Evolutionary conservation across 192 early-diverging fungal species (phyloP).

Genomic region (Backusella liffmaniae): DNA sequence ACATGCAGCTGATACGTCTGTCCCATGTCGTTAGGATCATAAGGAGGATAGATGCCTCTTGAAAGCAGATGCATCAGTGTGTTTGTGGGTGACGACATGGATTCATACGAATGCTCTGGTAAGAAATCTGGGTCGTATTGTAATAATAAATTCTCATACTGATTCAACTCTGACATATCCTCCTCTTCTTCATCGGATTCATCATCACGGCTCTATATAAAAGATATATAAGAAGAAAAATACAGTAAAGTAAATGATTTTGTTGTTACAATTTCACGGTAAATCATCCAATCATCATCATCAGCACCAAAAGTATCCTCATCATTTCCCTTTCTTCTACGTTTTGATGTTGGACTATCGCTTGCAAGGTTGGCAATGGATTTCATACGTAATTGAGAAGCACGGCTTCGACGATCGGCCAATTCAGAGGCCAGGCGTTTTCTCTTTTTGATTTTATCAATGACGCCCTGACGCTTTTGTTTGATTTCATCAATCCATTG

Average conservation of each 20-base stretch:
- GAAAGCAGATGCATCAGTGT: conserved; percentile 74
- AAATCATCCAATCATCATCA: conserved; percentile 91
- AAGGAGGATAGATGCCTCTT: conserved; percentile 55
- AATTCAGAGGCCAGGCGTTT: conserved; percentile 73
- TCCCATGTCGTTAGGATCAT: conserved; percentile 61
- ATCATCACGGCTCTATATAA: conserved; percentile 65
- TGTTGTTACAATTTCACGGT: conserved; percentile 75
- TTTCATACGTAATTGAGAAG: conserved; percentile 82
- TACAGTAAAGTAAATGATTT: neutral
- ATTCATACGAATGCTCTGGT: conserved; percentile 68
- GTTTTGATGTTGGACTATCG: conserved; percentile 49
- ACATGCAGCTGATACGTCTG: conserved; percentile 83
- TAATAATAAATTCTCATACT: conserved; percentile 70
- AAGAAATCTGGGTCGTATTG: conserved; percentile 76
- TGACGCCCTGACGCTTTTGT: conserved; percentile 54
- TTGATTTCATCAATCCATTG: conserved; percentile 75
- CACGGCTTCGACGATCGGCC: conserved; percentile 82
- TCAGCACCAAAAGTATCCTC: conserved; percentile 95
- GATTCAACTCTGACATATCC: conserved; percentile 63
- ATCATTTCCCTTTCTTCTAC: conserved; percentile 59
- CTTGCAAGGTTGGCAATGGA: conserved; percentile 83
- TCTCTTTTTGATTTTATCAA: conserved; percentile 70
- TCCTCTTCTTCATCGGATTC: conserved; percentile 80
- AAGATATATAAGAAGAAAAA: neutral
- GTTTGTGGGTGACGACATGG: conserved; percentile 60